phyloP scores from a whole-genome alignment of 2,329 filamentous ascomycete species.

The Epicoccum nigrum region DNA sequence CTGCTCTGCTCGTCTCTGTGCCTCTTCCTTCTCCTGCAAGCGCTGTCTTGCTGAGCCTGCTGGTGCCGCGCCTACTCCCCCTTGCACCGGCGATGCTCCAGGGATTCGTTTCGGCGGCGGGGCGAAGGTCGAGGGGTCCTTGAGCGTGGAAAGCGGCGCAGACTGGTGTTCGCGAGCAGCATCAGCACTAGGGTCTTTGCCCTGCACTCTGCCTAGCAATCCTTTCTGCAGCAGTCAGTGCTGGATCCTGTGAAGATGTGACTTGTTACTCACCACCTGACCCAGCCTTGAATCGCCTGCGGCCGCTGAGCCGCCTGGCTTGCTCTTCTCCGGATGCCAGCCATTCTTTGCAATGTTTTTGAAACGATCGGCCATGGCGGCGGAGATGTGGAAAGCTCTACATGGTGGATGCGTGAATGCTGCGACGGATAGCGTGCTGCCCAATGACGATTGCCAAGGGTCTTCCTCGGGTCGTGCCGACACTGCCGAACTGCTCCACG shows the following conservation, averaged over 20 bases:
- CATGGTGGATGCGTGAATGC: conserved; percentile 17
- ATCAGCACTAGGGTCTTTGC: conserved; percentile 52
- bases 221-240: conserved; percentile 54
- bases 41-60: conserved; percentile 48
- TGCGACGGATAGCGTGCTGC: conserved; percentile 14
- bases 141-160: conserved; percentile 71
- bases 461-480: conserved; percentile 2
- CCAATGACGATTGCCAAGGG: conserved; percentile 35
- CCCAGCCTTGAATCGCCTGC: conserved; percentile 57
- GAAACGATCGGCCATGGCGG: conserved; percentile 42
- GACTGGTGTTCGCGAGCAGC: conserved; percentile 57
- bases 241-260: conserved; percentile 1
- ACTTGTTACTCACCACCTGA: conserved; percentile 59
- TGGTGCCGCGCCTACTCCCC: conserved; percentile 51
- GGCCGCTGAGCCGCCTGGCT: conserved; percentile 42
- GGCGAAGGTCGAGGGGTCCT: conserved; percentile 78
- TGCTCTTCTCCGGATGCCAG: conserved; percentile 52
- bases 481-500: too few relatives aligned
- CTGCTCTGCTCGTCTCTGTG: conserved; percentile 45
- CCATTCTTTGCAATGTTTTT: conserved; percentile 54
- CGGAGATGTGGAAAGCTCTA: conserved; percentile 14
- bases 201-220: conserved; percentile 60
- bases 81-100: conserved; percentile 18
- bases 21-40: conserved; percentile 44
- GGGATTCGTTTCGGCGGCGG: conserved; percentile 73